Evolutionary conservation across 208 protist genomes (phyloP).

Genomic region (Crithidia fasciculata): DNA sequence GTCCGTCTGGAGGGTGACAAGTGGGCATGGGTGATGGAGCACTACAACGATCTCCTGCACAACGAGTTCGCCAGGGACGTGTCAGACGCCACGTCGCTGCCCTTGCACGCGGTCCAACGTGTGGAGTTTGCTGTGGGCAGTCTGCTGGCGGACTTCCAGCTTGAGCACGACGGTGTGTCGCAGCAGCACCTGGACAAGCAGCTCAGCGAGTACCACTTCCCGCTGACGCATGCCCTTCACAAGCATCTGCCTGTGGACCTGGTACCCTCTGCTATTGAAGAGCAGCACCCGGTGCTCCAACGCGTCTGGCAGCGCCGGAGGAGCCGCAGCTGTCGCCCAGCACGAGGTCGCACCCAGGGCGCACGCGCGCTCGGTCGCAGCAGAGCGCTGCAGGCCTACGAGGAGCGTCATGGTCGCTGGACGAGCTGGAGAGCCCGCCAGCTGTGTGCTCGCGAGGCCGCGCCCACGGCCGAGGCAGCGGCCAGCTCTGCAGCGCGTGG

Average conservation of each 20-base stretch:
- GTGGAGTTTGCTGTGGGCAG: constrained; percentile 30
- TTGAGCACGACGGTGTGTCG: constrained; percentile 23
- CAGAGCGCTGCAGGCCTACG: constrained; percentile 4
- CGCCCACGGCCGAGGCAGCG: background rate
- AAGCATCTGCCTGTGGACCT: background rate
- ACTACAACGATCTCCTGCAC: constrained; percentile 29
- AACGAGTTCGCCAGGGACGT: constrained; percentile 52
- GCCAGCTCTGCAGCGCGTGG: background rate
- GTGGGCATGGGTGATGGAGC: constrained; percentile 40
- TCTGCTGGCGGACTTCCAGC: constrained; percentile 32
- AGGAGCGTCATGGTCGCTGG: constrained; percentile 30
- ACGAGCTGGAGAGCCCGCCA: background rate
- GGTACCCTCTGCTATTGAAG: background rate
- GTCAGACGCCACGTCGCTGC: constrained; percentile 29
- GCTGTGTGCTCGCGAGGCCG: background rate
- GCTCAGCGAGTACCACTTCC: constrained; percentile 19
- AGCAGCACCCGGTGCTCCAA: no score
- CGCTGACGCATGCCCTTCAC: constrained; percentile 30
- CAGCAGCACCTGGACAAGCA: constrained; percentile 25
- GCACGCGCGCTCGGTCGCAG: background rate
- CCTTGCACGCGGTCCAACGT: constrained; percentile 3
- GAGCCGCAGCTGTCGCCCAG: background rate
- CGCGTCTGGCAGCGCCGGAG: background rate
- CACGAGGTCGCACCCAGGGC: background rate
- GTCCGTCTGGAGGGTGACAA: constrained; percentile 49